These are phyloP conservation scores for Hirschfeldia incana DNA, from an alignment of 345 rosid species.

Conservation along the genomic window DNA sequence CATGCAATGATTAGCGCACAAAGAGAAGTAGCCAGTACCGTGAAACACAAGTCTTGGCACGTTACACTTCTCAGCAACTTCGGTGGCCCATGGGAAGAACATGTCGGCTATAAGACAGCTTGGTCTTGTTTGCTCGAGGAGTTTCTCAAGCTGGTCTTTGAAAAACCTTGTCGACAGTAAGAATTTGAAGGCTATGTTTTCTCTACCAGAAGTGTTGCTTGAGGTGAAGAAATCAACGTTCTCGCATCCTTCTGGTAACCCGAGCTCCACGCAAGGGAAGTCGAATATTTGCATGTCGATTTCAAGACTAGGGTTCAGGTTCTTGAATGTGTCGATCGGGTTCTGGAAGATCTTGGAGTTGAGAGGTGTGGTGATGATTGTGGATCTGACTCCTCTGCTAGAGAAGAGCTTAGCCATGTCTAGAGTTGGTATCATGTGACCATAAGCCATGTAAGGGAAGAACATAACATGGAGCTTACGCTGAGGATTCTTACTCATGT, in stretches of 20 bases:
- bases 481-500: conserved; percentile 28
- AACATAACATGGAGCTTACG: conserved; percentile 41
- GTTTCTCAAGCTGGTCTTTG: conserved; percentile 35
- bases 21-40: conserved; percentile 49
- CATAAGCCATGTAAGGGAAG: conserved; percentile 59
- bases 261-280: conserved; percentile 39
- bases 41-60: conserved; percentile 58
- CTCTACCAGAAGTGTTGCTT: not conserved
- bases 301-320: conserved; percentile 16
- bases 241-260: conserved; percentile 48
- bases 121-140: conserved; percentile 23
- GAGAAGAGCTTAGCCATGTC: conserved; percentile 64
- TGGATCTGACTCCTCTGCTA: conserved; percentile 42
- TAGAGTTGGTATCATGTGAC: conserved; percentile 54
- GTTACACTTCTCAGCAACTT: conserved; percentile 43
- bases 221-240: conserved; percentile 18
- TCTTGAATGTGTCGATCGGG: conserved; percentile 30
- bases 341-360: conserved; percentile 44
- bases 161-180: conserved; percentile 13
- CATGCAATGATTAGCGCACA: conserved; percentile 30
- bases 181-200: not conserved
- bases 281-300: conserved; percentile 28
- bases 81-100: conserved; percentile 61
- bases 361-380: conserved; percentile 54
- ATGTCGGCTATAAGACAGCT: conserved; percentile 52